phyloP scores from a whole-genome alignment of 2,329 filamentous ascomycete species.

The Nannizziopsis arthrosporioides region DNA sequence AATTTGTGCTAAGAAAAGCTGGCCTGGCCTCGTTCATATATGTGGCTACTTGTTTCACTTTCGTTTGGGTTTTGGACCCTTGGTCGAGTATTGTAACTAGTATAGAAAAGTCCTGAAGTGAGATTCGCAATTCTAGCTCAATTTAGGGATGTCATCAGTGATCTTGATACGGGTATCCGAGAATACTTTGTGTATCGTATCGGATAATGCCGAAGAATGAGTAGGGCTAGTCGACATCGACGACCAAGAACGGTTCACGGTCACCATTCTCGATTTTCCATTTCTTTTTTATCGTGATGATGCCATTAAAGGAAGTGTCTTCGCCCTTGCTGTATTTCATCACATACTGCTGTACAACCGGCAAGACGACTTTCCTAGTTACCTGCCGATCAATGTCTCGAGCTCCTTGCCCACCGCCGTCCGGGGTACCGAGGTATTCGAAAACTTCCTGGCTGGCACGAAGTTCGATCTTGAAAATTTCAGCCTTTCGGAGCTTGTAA shows the following conservation, averaged over 20 bases:
- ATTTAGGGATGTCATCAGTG: too few relatives aligned
- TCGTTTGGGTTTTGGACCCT: too few relatives aligned
- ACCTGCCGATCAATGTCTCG: conserved; percentile 11
- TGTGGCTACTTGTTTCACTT: too few relatives aligned
- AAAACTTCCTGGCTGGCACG: not conserved
- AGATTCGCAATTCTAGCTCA: too few relatives aligned
- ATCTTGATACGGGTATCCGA: too few relatives aligned
- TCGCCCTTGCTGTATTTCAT: not conserved
- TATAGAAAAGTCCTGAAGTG: too few relatives aligned
- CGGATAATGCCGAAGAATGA: not conserved
- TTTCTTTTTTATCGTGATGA: not conserved
- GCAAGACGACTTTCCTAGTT: conserved; percentile 8
- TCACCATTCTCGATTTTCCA: not conserved
- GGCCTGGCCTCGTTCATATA: too few relatives aligned
- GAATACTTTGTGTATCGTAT: too few relatives aligned
- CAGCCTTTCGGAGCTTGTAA: not conserved
- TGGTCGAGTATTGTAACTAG: too few relatives aligned
- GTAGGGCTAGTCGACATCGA: not conserved
- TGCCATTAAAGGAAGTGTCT: not conserved
- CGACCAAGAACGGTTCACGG: not conserved
- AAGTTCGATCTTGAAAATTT: not conserved
- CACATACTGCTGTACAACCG: conserved; percentile 9
- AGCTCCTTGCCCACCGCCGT: not conserved
- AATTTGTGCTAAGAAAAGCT: too few relatives aligned
- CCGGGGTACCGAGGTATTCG: not conserved